Conservation (phyloP, 1,139 yeast species). For the Groenewaldozyma sp. region DNA sequence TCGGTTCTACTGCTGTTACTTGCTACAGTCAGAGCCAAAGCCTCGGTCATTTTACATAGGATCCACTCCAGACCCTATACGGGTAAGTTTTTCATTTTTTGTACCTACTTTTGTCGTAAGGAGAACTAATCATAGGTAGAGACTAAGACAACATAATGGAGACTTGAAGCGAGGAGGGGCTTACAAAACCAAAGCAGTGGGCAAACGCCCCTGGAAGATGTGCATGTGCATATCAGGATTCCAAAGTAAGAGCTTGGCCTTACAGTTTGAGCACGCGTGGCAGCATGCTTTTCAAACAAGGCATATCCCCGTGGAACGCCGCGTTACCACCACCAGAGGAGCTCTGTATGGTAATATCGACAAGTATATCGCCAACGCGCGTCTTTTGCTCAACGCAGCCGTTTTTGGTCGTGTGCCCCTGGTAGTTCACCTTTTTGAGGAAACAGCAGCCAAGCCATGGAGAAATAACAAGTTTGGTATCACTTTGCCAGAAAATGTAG, state of each 20-base stretch:
- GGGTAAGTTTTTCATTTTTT: conserved; percentile 25
- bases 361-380: conserved; percentile 43
- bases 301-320: conserved; percentile 36
- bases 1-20: conserved; percentile 54
- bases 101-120: not conserved
- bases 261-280: conserved; percentile 69
- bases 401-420: conserved; percentile 22
- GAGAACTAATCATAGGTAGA: conserved; percentile 9
- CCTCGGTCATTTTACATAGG: conserved; percentile 60
- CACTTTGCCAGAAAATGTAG: conserved; percentile 13
- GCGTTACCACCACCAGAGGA: conserved; percentile 14
- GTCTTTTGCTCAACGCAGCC: conserved; percentile 35
- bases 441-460: conserved; percentile 19
- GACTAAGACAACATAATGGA: conserved; percentile 76
- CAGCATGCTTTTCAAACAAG: conserved; percentile 64
- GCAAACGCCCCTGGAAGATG: conserved; percentile 69
- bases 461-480: conserved; percentile 18
- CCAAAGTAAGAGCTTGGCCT: conserved; percentile 59
- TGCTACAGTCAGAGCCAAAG: conserved; percentile 49
- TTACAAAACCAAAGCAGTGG: conserved; percentile 45
- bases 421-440: conserved; percentile 20
- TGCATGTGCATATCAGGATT: conserved; percentile 55
- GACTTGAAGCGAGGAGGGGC: conserved; percentile 56
- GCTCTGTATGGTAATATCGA: conserved; percentile 34
- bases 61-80: conserved; percentile 63